Conservation (phyloP, 1,284 basidiomycete genomes). For the Naganishia sp. region DNA sequence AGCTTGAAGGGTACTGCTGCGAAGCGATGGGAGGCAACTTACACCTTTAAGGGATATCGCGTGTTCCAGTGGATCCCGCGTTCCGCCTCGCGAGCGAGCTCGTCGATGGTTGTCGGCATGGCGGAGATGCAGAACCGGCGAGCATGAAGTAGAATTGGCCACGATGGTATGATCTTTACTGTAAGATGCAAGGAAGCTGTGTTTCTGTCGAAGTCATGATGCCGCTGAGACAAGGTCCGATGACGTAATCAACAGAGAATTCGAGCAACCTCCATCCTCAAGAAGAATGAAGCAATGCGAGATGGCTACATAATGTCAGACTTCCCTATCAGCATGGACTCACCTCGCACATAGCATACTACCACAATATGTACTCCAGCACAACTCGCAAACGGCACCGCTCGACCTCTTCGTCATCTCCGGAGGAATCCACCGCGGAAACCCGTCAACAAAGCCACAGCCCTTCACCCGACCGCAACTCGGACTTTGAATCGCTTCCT, state of each 20-base stretch:
- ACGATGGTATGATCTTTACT: not conserved
- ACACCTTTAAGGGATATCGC: constrained; percentile 28
- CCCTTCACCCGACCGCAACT: constrained; percentile 2
- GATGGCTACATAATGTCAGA: not conserved
- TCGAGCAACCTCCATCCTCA: constrained; percentile 9
- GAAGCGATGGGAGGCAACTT: not conserved
- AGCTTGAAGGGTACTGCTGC: not conserved
- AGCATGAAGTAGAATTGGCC: not conserved
- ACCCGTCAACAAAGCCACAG: not conserved
- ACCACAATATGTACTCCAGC: not conserved
- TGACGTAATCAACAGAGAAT: constrained; percentile 25
- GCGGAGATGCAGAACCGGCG: not conserved
- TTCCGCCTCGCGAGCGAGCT: constrained; percentile 20
- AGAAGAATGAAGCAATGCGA: too few species aligned
- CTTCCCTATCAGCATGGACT: not conserved
- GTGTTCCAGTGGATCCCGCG: constrained; percentile 25
- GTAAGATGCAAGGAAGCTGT: not conserved
- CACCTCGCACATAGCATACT: not conserved
- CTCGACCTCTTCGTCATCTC: constrained; percentile 12
- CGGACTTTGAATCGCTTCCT: constrained; percentile 23
- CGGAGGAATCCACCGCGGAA: constrained; percentile 2
- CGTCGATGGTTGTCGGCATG: constrained; percentile 8
- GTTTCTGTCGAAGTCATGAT: too few species aligned
- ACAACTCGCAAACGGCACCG: constrained; percentile 20
- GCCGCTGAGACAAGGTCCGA: not conserved